Evolutionary conservation across 2,329 filamentous ascomycete genomes (phyloP), one percentile per base, ranked within the genome.

Genomic region (Clonostachys chloroleuca): DNA sequence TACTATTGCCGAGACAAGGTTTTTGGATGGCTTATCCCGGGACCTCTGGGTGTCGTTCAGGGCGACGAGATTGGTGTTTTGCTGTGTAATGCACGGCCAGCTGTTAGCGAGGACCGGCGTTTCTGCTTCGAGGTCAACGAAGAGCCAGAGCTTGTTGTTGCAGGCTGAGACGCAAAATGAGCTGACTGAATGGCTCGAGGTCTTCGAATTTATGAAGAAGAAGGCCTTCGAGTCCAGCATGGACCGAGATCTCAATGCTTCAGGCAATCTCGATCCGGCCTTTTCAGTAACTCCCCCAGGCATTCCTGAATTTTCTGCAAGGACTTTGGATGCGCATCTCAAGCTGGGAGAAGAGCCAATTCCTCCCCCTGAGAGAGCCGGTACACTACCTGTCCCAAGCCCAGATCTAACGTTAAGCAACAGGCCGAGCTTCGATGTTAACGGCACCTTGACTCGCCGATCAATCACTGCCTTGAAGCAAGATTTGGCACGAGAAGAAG

Each of bases 91-190:
- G 87, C 94, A 43, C 89, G 92, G 58, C 91, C 92, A 16, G 91
- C 92, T 1, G 87, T 95, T 45, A 85, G 89, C 55, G 94, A 99
- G 67, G 94, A 99, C 59, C 83, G 94, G 37, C 82, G 94, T 14
- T 99, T 97, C 67, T 97, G 94, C 63, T 96, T 99, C 59, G 94
- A 99, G 67, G 87, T 99, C 59, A 99, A 99, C 94, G 3, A 99
- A 96, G 66, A 95, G 89, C 59, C 88, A 88, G 52, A 94, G 86
- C 44, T 84, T 96, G 52, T 73, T 96, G 49, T 75, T 99, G 4
- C 94, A 99, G 68, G 89, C 92, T 5, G 94, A 99, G 63, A 96
- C 90, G 0, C 94, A 99, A 63, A 75, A 73, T 44, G 89, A 97
- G 61, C 78, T 99, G n/a, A 91, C 88, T 49, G 89, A 95, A 58